phyloP scores from a whole-genome alignment of 2,329 filamentous ascomycete species.

The Talaromyces sp. region DNA sequence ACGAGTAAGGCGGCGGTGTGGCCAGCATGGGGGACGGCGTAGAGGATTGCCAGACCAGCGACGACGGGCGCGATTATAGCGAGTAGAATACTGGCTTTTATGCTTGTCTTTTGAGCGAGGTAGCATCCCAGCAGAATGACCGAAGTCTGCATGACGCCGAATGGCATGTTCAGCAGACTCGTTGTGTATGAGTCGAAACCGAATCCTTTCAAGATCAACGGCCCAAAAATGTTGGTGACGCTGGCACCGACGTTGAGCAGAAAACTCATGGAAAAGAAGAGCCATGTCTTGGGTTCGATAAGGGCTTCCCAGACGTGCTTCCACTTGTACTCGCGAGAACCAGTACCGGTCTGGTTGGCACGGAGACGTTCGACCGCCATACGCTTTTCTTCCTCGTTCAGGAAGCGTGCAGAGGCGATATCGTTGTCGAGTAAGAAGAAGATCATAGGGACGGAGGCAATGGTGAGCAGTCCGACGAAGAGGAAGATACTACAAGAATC shows the following conservation, averaged over 20 bases:
- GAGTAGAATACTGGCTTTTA: conserved; percentile 57
- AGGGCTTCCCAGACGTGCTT: conserved; percentile 42
- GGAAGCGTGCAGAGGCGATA: conserved; percentile 50
- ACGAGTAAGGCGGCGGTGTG: conserved; percentile 51
- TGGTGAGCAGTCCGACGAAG: conserved; percentile 59
- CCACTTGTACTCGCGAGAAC: conserved; percentile 46
- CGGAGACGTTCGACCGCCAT: conserved; percentile 49
- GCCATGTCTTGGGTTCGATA: conserved; percentile 49
- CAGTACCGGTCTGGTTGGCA: conserved; percentile 50
- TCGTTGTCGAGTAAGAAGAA: conserved; percentile 59
- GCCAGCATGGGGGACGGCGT: conserved; percentile 46
- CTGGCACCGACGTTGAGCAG: conserved; percentile 62
- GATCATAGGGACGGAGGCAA: conserved; percentile 55
- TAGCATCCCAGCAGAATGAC: conserved; percentile 59
- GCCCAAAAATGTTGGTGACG: conserved; percentile 63
- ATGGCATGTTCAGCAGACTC: conserved; percentile 64
- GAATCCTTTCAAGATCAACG: conserved; percentile 59
- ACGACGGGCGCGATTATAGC: conserved; percentile 56
- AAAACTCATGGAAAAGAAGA: conserved; percentile 60
- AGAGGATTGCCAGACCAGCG: conserved; percentile 55
- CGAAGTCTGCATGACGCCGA: conserved; percentile 59
- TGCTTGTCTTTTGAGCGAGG: conserved; percentile 53
- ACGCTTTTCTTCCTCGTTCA: conserved; percentile 45
- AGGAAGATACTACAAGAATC: conserved; percentile 51
- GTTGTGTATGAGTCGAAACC: conserved; percentile 58